Base-by-base conservation (phyloP, 805 yeast species). In the Candida nitratophila region DNA sequence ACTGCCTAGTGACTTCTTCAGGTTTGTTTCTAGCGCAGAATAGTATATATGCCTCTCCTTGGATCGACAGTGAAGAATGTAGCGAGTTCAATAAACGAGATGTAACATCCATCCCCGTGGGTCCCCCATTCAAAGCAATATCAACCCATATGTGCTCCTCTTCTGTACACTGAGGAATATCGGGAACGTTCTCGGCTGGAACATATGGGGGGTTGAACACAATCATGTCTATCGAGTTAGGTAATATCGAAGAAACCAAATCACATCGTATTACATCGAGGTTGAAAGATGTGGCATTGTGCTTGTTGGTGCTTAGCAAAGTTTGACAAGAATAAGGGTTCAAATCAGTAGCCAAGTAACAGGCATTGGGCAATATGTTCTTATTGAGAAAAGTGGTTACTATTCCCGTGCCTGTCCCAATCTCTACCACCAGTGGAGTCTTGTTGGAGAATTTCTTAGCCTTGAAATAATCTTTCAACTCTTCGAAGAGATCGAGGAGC, bases 151-250 rank as follows among this genome's bases (percentile, higher is more conserved):
- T 68, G 27, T 73, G 70, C 17, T 76, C 80, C 10, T 71, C 75
- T 3, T 69, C 52, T 0, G 54, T 37, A 1, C 46, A 47, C n/a
- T n/a, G n/a, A 0, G 93, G 93, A 1, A 75, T 51, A 0, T 50
- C 56, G 0, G 98, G 97, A 0, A 87, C 84, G 0, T 55, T 57
- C 46, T 81, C 89, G 1, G 91, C 86, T 0, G 99, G 99, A 1
- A 93, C 99, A 58, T 93, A 93, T 0, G 99, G 99, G 0, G 99
- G 99, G 56, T 93, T 93, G 64, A 93, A 93, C 1, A 93, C 70
- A 20, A 93, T 65, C 1, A 91, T 45, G 55, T 93, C 98, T 1
- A 89, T 71, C 4, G 64, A 41, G 2, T 70, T 52, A 0, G 56
- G 55, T 12, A 74, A 59, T 10, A 88, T 49, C 2, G 77, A 69